Evolutionary conservation across 163 green algal species (phyloP).

Genomic region (Trebouxiophyceae sp.): DNA sequence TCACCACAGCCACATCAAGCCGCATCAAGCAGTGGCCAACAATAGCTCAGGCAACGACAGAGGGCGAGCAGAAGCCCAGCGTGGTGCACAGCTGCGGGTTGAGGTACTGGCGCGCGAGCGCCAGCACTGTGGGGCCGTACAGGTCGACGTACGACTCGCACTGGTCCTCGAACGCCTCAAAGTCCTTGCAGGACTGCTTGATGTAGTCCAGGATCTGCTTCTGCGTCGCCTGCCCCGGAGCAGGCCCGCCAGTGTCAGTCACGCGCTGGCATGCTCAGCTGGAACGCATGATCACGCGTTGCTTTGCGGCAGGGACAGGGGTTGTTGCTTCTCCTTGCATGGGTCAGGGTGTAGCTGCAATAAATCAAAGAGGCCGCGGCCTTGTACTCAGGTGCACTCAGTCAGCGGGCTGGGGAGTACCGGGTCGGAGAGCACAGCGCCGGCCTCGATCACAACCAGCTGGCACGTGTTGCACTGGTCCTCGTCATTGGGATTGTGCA

Average conservation of each 20-base stretch:
- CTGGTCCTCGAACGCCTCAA: slow-evolving; percentile 30
- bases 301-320: too few species aligned
- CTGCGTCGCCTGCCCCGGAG: slow-evolving; percentile 28
- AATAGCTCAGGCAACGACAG: too few species aligned
- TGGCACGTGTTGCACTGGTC: slow-evolving; percentile 20
- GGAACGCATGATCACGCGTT: background rate
- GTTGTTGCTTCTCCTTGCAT: too few species aligned
- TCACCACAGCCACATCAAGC: too few species aligned
- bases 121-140: slow-evolving; percentile 34
- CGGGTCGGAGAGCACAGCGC: slow-evolving; percentile 19
- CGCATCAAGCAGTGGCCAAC: too few species aligned
- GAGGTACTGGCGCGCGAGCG: slow-evolving; percentile 31
- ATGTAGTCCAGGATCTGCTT: slow-evolving; percentile 32
- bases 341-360: too few species aligned
- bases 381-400: too few species aligned
- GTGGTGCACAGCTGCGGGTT: slow-evolving; percentile 22
- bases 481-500: background rate
- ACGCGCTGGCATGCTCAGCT: background rate
- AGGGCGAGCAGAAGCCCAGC: slow-evolving; percentile 31
- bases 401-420: too few species aligned
- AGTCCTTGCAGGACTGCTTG: slow-evolving; percentile 29
- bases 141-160: slow-evolving; percentile 33
- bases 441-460: slow-evolving; percentile 27
- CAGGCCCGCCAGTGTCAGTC: too few species aligned
- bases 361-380: too few species aligned